Evolutionary conservation across 2,329 filamentous ascomycete genomes (phyloP).

Genomic region (Xylariaceae sp.): DNA sequence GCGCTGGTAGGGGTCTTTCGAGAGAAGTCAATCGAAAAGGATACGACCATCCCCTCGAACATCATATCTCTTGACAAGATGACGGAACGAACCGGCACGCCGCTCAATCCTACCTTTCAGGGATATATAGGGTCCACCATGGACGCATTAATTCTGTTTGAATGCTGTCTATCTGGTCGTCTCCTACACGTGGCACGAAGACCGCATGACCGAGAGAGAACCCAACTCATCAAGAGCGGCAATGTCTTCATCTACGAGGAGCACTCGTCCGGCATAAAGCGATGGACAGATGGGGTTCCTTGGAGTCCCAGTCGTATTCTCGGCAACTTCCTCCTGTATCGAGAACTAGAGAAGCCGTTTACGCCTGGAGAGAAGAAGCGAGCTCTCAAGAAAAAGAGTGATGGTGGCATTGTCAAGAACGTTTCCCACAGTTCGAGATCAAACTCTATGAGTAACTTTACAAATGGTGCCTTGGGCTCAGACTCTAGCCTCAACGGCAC

Average conservation of each 20-base stretch:
- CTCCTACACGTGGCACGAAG: constrained; percentile 76
- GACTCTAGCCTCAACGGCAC: neutral
- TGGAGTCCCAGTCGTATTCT: constrained; percentile 89
- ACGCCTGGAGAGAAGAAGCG: constrained; percentile 82
- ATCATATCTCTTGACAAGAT: constrained; percentile 19
- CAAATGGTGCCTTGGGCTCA: neutral
- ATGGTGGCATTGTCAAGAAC: constrained; percentile 38
- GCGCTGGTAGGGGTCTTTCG: too few relatives aligned
- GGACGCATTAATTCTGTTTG: constrained; percentile 78
- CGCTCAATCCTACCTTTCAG: constrained; percentile 62
- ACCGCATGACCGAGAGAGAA: constrained; percentile 81
- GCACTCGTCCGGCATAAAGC: constrained; percentile 84
- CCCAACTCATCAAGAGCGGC: constrained; percentile 75
- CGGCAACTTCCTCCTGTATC: constrained; percentile 81
- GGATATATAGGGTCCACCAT: constrained; percentile 67
- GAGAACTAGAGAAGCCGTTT: constrained; percentile 75
- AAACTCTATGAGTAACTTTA: constrained; percentile 16
- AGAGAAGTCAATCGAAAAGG: too few relatives aligned
- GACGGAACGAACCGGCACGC: constrained; percentile 26
- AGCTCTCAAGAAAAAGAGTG: constrained; percentile 64
- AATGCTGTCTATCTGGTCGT: constrained; percentile 69
- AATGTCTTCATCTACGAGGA: constrained; percentile 92
- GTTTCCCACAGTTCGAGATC: constrained; percentile 25
- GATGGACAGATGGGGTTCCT: constrained; percentile 88
- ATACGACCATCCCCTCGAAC: too few relatives aligned